phyloP scores from a whole-genome alignment of 768 basidiomycete species.

The Lactifluus subvellereus region DNA sequence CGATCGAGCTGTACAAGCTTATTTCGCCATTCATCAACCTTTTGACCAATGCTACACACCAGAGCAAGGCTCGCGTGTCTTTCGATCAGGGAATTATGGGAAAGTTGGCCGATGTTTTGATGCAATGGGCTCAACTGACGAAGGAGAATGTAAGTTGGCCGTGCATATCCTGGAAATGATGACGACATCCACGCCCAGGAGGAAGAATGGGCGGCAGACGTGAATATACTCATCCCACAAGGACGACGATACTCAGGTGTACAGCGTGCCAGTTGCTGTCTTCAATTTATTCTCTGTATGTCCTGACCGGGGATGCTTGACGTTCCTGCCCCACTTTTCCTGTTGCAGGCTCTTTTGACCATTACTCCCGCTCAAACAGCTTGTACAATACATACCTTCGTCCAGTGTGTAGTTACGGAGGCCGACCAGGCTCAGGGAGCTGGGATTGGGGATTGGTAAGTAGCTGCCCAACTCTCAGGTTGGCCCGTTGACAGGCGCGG shows the following conservation, averaged over 20 bases:
- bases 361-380: conserved; percentile 47
- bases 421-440: conserved; percentile 50
- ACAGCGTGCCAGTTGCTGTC: conserved; percentile 77
- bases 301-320: conserved; percentile 12
- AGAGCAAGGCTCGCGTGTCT: conserved; percentile 61
- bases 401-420: conserved; percentile 50
- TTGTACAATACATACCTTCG: conserved; percentile 46
- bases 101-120: conserved; percentile 47
- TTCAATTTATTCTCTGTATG: conserved; percentile 77
- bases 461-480: conserved; percentile 3
- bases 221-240: conserved; percentile 95
- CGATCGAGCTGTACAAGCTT: conserved; percentile 69
- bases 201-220: conserved; percentile 83
- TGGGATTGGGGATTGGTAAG: conserved; percentile 61
- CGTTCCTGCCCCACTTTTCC: background rate
- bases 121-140: conserved; percentile 82
- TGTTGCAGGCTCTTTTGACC: conserved; percentile 51
- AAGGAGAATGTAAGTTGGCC: conserved; percentile 66
- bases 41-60: conserved; percentile 56
- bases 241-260: conserved; percentile 81
- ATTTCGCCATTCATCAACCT: conserved; percentile 80
- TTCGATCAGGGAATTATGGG: conserved; percentile 46
- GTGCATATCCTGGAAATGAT: background rate
- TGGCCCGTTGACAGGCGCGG: background rate
- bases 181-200: conserved; percentile 46